Percentiles rank a stretch among this genome's conserved stretches.
These are phyloP conservation scores for Aphanomyces euteiches DNA, from an alignment of 352 stramenopile species.

Conservation along the genomic window DNA sequence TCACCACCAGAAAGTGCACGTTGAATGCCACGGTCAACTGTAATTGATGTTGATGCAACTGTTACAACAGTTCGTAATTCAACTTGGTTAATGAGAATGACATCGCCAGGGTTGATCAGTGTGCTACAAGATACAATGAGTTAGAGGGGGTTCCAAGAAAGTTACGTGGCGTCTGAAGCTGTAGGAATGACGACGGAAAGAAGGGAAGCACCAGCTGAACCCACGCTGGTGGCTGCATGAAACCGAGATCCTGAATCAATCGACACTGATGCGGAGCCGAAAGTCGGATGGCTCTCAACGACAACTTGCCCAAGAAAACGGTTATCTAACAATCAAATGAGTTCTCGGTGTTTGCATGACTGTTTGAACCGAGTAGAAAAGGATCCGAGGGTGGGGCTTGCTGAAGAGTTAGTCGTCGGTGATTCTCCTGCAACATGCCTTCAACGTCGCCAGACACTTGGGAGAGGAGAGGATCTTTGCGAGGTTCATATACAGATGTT, in stretches of 20 bases:
- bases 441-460: slow-evolving; percentile 14
- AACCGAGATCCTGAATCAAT: slow-evolving; percentile 53
- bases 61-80: slow-evolving; percentile 50
- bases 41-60: slow-evolving; percentile 42
- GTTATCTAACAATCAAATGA: slow-evolving; percentile 40
- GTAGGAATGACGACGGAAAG: slow-evolving; percentile 43
- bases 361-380: slow-evolving; percentile 18
- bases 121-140: slow-evolving; percentile 13
- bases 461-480: not conserved
- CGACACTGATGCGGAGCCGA: slow-evolving; percentile 50
- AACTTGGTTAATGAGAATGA: slow-evolving; percentile 48
- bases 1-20: slow-evolving; percentile 39
- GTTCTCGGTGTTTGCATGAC: not conserved
- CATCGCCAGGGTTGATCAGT: slow-evolving; percentile 45
- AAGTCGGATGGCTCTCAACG: slow-evolving; percentile 53
- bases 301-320: slow-evolving; percentile 54
- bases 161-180: slow-evolving; percentile 43
- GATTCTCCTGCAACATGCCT: not conserved
- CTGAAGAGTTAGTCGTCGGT: slow-evolving; percentile 16
- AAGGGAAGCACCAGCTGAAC: slow-evolving; percentile 38
- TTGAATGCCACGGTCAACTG: slow-evolving; percentile 51
- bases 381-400: slow-evolving; percentile 8
- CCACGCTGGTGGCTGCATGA: slow-evolving; percentile 41
- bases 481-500: slow-evolving; percentile 12
- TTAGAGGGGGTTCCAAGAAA: not conserved